These are phyloP conservation scores for Polyplosphaeria fusca DNA, from an alignment of 495 filamentous ascomycete genomes.

Conservation along the genomic window DNA sequence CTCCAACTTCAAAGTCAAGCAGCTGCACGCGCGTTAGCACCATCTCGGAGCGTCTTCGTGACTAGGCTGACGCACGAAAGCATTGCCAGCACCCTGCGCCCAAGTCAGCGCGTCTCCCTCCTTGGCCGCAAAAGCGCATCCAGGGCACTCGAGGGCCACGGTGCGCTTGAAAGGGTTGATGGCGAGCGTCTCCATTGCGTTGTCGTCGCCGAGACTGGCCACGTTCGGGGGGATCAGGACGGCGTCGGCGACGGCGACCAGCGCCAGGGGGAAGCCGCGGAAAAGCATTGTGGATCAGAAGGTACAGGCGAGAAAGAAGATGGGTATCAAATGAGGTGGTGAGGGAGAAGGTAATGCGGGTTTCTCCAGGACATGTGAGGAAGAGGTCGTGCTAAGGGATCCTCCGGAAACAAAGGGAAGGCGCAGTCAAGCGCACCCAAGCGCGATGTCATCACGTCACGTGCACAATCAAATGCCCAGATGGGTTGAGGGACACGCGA, in stretches of 20 bases:
- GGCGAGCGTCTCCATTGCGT: conserved; percentile 32
- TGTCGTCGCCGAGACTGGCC: conserved; percentile 26
- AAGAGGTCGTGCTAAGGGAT: too few species aligned
- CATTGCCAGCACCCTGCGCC: conserved; percentile 15
- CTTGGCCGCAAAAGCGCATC: conserved; percentile 20
- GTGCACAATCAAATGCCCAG: too few species aligned
- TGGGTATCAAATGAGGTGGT: neutral
- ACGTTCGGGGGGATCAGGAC: conserved; percentile 23
- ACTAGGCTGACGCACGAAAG: conserved; percentile 20
- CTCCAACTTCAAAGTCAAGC: conserved; percentile 32
- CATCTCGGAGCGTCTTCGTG: neutral
- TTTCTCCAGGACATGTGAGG: too few species aligned
- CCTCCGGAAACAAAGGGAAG: neutral
- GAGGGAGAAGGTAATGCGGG: conserved; percentile 3
- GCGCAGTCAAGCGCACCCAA: too few species aligned
- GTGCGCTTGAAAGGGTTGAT: conserved; percentile 32
- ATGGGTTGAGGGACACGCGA: too few species aligned
- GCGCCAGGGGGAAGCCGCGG: conserved; percentile 29
- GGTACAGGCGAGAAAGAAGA: neutral
- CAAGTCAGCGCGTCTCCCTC: conserved; percentile 17
- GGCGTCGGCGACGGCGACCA: conserved; percentile 31
- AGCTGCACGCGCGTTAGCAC: conserved; percentile 16
- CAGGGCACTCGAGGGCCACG: conserved; percentile 24
- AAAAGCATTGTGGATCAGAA: conserved; percentile 14
- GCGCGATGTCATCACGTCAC: too few species aligned